Evolutionary conservation across 169 alveolate species (phyloP), one percentile per base, ranked within the genome.

Genomic region (Haemoproteus tartakovskyi): DNA sequence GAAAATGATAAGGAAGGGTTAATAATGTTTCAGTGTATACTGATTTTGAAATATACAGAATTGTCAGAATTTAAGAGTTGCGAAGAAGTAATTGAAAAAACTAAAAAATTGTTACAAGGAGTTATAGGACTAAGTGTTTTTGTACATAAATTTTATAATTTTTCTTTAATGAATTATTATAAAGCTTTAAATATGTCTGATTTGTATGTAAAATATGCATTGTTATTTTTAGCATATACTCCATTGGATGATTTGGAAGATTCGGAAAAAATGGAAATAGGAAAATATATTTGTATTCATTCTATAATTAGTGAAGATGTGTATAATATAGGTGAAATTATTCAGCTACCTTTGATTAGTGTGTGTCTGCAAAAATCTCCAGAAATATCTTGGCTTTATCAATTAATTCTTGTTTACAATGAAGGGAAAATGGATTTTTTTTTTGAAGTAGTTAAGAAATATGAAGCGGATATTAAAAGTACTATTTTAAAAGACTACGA

Each of bases 401-500:
- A 67, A 12, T 38, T 67, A 51, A 67, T 67, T 12, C 29, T 52
- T 40, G n/a, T 54, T 18, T 67, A 67, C 48, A 67, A 67, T 26
- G 82, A 67, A 67, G 82, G 63, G 0, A 67, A 54, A 18, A 67
- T 67, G 12, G 60, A 67, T 38, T 2, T 36, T 0, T 67, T 67
- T 40, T 52, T 52, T 45, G 50, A 67, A 30, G 52, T 36, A 3
- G 52, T 67, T 5, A 6, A 52, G 9, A 52, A 40, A 8, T 67
- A 67, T 57, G 27, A 67, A 12, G 14, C 3, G 3, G 54, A 67
- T 67, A 67, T 67, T 14, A 38, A 67, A 19, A 67, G 54, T 40
- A 38, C 60, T 5, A 30, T 67, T 38, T 60, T 87, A 5, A 79
- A 83, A 11, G 80, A 87, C 3, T 48, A 61, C 46, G 89, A 88